Base-by-base conservation (phyloP, 345 rosid genomes). In the Linum tenue region DNA sequence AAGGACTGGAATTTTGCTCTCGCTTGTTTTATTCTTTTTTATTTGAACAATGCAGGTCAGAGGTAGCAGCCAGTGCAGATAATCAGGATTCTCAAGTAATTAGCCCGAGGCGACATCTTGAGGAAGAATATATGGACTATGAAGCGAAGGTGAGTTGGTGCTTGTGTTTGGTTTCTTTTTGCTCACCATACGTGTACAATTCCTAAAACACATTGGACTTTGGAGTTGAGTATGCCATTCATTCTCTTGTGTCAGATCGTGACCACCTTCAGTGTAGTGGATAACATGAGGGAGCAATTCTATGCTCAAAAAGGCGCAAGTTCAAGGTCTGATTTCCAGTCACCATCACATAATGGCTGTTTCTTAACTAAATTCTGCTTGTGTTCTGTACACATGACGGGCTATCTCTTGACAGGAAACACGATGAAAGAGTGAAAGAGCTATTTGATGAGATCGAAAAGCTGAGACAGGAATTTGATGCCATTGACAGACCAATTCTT, bases 221-320 rank as follows among this genome's bases (percentile, higher is more conserved):
- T 4, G 39, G 39, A 5, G 31, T 22, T 2, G 2, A 35, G 38
- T 37, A 31, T 36, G 12, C 36, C 53, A 57, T 64, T 22, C 31
- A 22, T 22, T 72, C 37, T 57, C 55, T 8, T 70, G 42, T 70
- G 70, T 64, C 84, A 92, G 99, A 90, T 94, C 73, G 73, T 90
- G 69, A 81, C 97, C 11, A 86, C 95, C 67, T 94, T 94, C 81
- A 85, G 96, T 73, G 86, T 94, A 35, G 97, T 88, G 69, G 99
- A 86, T 79, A 86, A 80, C 79, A 83, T 94, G 88, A 90, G 83
- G 69, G 92, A 85, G 76, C 95, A 84, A 55, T 85, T 94, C 67
- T 83, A 85, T 70, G 72, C 83, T 71, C 85, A 74, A 65, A 81
- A 66, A 14, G 80, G 74, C 66, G 72, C 81, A 81, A 64, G 74